Base-by-base conservation (phyloP, 2,329 filamentous ascomycete genomes). In the Orbilia javanica region DNA sequence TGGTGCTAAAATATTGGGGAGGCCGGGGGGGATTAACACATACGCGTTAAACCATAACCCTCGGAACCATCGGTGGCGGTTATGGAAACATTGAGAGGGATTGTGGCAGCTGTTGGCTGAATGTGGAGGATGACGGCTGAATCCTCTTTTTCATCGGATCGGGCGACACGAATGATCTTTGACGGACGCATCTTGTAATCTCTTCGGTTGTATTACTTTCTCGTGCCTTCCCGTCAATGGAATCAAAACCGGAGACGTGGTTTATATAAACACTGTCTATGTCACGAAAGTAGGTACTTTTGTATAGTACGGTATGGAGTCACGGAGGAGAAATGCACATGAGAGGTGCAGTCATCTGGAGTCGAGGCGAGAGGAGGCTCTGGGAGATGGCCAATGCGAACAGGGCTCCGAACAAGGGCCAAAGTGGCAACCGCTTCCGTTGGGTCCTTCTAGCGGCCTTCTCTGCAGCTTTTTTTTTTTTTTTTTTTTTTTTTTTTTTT, bases 11-110 rank as follows among this genome's bases (percentile, higher is more conserved):
- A 65, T 3, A 8, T 4, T 11, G 15, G 46, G 11, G 15, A n/a
- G n/a, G n/a, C n/a, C n/a, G n/a, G n/a, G n/a, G n/a, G n/a, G n/a
- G n/a, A n/a, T n/a, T n/a, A 18, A 44, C 67, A 55, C 74, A 4
- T 68, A 78, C 74, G 44, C 11, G 68, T 72, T 13, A 78, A 31
- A 44, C 67, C 74, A 22, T 78, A 78, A 6, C 74, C 74, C 4
- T 78, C 68, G 25, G 52, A 34, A 27, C 74, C 74, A n/a, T 79
- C 75, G 42, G 75, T 79, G 53, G 75, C 75, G 34, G 75, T 73
- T 25, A 79, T 69, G 46, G 62, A 50, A 25, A 79, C 15, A 36
- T 79, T 79, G 36, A 79, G 55, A 3, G 67, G 67, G 15, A 79
- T 79, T 13, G 75, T 79, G 36, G 67, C 68, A 22, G 75, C 75